phyloP scores from a whole-genome alignment of 305 asterid genomes.

The Ruellia speciosa region DNA sequence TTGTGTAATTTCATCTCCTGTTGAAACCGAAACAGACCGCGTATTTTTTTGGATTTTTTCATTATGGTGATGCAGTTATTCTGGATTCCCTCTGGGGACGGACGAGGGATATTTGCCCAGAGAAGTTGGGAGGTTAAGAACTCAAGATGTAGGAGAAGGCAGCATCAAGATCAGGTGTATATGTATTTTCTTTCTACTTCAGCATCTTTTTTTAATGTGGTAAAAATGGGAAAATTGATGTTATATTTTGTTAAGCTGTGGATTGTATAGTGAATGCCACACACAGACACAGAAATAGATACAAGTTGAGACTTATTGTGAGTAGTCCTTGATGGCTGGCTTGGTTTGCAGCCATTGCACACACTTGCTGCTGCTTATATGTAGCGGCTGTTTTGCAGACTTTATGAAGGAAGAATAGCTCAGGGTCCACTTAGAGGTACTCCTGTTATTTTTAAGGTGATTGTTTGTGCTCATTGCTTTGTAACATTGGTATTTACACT shows the following conservation, averaged over 20 bases:
- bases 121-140: constrained; percentile 45
- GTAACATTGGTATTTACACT: too few species aligned
- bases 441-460: constrained; percentile 80
- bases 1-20: background rate
- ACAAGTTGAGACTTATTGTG: too few species aligned
- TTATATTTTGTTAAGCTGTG: too few species aligned
- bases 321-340: background rate
- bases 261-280: background rate
- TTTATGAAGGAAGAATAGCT: constrained; percentile 82
- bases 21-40: background rate
- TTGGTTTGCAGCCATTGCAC: constrained; percentile 15
- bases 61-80: constrained; percentile 40
- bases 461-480: constrained; percentile 7
- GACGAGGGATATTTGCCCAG: constrained; percentile 35
- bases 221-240: too few species aligned
- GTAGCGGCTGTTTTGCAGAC: constrained; percentile 68
- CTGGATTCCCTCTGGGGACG: constrained; percentile 45
- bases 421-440: constrained; percentile 80
- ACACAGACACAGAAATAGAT: background rate
- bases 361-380: constrained; percentile 31
- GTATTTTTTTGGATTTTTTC: background rate
- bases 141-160: constrained; percentile 89
- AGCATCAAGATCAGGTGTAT: constrained; percentile 59
- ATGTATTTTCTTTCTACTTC: too few species aligned
- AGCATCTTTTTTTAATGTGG: background rate